A percentile compares a stretch with the other conserved stretches of the same genome.
Evolutionary conservation across 2,329 filamentous ascomycete genomes (phyloP).

Genomic region (Sarocladium strictum): DNA sequence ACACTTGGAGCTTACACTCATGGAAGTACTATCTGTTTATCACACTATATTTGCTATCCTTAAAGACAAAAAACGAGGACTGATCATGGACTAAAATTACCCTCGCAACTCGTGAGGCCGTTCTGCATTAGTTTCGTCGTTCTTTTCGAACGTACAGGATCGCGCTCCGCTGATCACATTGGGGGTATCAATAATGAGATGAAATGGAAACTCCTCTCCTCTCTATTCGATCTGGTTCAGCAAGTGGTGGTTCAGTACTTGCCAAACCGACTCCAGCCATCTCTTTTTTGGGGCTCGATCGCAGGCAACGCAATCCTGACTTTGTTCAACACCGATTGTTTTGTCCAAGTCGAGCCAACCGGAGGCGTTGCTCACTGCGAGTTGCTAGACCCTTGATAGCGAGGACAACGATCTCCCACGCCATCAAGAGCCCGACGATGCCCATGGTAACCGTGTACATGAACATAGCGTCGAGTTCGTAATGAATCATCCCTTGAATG

Average conservation of each 20-base stretch:
- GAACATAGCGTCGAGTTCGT: constrained; percentile 84
- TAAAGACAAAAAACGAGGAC: too few relatives aligned
- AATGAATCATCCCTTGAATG: constrained; percentile 68
- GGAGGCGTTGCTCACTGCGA: constrained; percentile 31
- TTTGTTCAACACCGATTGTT: too few relatives aligned
- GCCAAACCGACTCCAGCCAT: too few relatives aligned
- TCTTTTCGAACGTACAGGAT: background rate
- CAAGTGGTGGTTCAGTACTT: too few relatives aligned
- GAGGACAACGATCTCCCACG: constrained; percentile 72
- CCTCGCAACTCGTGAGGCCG: background rate
- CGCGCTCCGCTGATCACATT: background rate
- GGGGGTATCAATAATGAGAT: background rate
- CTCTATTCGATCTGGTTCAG: too few relatives aligned
- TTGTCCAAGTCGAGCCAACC: background rate
- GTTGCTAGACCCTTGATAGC: constrained; percentile 85
- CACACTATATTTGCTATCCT: too few relatives aligned
- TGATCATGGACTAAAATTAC: too few relatives aligned
- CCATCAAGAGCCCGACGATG: constrained; percentile 75
- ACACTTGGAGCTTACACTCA: too few relatives aligned
- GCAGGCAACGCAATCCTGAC: too few relatives aligned
- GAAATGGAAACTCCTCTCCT: background rate
- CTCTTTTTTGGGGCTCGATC: too few relatives aligned
- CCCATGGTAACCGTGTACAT: constrained; percentile 86
- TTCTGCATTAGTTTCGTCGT: background rate
- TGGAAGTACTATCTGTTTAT: too few relatives aligned